A percentile compares a stretch with the other conserved stretches of the same genome.
Evolutionary conservation across 768 basidiomycete genomes (phyloP).

Genomic region (Auriscalpium microsporum): DNA sequence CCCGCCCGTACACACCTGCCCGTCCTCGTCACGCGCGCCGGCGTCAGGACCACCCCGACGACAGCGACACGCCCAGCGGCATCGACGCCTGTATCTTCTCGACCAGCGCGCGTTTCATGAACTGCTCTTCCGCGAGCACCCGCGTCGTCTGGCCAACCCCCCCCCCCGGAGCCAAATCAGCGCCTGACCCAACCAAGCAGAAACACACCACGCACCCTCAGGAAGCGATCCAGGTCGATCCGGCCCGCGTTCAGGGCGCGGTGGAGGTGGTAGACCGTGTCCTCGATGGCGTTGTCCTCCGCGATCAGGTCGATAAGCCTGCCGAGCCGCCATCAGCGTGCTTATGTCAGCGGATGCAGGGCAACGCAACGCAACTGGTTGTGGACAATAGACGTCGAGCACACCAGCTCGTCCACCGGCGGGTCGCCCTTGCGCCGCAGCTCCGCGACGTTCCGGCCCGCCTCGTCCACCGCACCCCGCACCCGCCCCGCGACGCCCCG

Average conservation of each 20-base stretch:
- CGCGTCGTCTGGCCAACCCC: slow-evolving; percentile 56
- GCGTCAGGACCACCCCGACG: slow-evolving; percentile 5
- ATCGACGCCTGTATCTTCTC: slow-evolving; percentile 76
- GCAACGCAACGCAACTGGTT: slow-evolving; percentile 95
- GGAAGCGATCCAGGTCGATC: slow-evolving; percentile 90
- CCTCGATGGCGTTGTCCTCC: slow-evolving; percentile 98
- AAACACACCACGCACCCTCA: slow-evolving; percentile 57
- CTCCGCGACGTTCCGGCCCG: slow-evolving; percentile 68
- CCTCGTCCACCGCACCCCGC: slow-evolving; percentile 51
- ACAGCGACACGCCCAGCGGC: slow-evolving; percentile 32
- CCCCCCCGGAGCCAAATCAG: background rate
- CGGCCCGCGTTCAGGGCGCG: slow-evolving; percentile 85
- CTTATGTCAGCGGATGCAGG: slow-evolving; percentile 3
- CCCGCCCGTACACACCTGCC: too few species aligned
- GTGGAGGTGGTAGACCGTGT: slow-evolving; percentile 95
- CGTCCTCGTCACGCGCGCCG: background rate
- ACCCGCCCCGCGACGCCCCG: slow-evolving; percentile 64
- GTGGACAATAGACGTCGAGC: slow-evolving; percentile 91
- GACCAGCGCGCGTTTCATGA: slow-evolving; percentile 90
- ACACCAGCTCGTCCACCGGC: slow-evolving; percentile 93
- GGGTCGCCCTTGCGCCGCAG: slow-evolving; percentile 80
- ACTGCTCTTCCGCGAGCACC: slow-evolving; percentile 89
- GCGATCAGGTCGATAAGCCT: slow-evolving; percentile 95
- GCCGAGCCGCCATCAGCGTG: background rate
- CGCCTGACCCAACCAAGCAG: background rate